These are phyloP conservation scores for Metschnikowia vanudenii DNA, from an alignment of 805 yeast genomes.

Conservation along the genomic window DNA sequence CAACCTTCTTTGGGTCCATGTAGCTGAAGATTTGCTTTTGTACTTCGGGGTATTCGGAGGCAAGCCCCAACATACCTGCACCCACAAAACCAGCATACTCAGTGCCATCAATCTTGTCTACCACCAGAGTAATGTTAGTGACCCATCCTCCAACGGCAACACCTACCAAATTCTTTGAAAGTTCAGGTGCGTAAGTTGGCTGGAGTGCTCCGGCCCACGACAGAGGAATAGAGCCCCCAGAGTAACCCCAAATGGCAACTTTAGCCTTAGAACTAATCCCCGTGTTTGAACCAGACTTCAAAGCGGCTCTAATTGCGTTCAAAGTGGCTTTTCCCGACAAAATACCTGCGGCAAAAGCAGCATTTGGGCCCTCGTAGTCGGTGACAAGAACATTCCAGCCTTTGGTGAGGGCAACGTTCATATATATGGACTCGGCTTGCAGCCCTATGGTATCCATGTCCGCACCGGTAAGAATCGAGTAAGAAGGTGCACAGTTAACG, in stretches of 20 bases:
- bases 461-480: conserved; percentile 19
- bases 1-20: neutral
- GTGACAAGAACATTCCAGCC: conserved; percentile 37
- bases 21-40: neutral
- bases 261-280: conserved; percentile 23
- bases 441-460: conserved; percentile 14
- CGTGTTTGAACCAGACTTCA: conserved; percentile 20
- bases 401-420: conserved; percentile 18
- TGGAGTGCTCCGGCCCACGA: conserved; percentile 40
- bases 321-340: conserved; percentile 32
- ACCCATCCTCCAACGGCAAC: conserved; percentile 39
- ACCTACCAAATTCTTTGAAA: conserved; percentile 24
- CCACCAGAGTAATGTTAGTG: conserved; percentile 32
- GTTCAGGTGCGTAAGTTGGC: conserved; percentile 38
- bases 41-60: conserved; percentile 31
- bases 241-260: conserved; percentile 34
- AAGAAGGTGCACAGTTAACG: conserved; percentile 24
- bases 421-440: conserved; percentile 19
- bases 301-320: conserved; percentile 31
- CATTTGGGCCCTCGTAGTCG: conserved; percentile 36
- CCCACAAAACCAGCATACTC: conserved; percentile 32
- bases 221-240: conserved; percentile 39
- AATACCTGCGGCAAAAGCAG: conserved; percentile 33
- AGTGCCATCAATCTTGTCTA: conserved; percentile 25
- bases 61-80: conserved; percentile 30